Evolutionary conservation across 2,329 filamentous ascomycete species (phyloP).

Genomic region (Zasmidium citrigriseum): DNA sequence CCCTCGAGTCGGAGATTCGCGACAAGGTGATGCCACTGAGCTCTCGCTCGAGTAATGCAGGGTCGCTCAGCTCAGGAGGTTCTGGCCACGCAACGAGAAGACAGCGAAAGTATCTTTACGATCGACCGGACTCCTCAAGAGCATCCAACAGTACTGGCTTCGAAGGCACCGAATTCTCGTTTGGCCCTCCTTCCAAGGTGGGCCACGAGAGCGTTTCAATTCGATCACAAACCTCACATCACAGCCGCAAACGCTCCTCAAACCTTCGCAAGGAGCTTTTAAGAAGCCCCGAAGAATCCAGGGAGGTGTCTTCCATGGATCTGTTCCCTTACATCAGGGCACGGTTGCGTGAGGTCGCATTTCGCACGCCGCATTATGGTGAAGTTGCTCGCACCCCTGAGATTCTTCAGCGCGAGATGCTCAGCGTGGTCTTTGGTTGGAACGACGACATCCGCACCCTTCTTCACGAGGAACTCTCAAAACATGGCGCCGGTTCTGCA

Average conservation of each 20-base stretch:
- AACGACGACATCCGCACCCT: conserved; percentile 78
- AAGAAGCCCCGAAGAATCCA: conserved; percentile 70
- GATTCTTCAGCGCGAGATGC: conserved; percentile 84
- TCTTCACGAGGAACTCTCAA: conserved; percentile 78
- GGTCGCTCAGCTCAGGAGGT: conserved; percentile 62
- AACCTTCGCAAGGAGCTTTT: conserved; percentile 78
- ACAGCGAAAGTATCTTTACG: conserved; percentile 46
- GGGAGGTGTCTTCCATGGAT: conserved; percentile 63
- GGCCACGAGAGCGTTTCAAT: conserved; percentile 44
- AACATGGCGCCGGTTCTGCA: conserved; percentile 72
- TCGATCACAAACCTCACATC: conserved; percentile 52
- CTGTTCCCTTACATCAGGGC: conserved; percentile 84
- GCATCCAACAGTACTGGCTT: conserved; percentile 34
- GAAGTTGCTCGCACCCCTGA: conserved; percentile 55
- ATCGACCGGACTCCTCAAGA: conserved; percentile 42
- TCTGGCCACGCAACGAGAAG: conserved; percentile 48
- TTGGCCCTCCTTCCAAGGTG: conserved; percentile 29
- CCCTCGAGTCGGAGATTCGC: conserved; percentile 50
- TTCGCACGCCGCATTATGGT: conserved; percentile 65
- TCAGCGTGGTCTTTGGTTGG: conserved; percentile 94
- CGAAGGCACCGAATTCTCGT: conserved; percentile 42
- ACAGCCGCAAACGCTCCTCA: conserved; percentile 54
- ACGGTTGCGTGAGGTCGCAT: conserved; percentile 79
- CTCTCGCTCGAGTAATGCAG: conserved; percentile 64
- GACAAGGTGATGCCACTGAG: conserved; percentile 68